Conservation (phyloP, 306 rosid species). For the Medicago ruthenica region DNA sequence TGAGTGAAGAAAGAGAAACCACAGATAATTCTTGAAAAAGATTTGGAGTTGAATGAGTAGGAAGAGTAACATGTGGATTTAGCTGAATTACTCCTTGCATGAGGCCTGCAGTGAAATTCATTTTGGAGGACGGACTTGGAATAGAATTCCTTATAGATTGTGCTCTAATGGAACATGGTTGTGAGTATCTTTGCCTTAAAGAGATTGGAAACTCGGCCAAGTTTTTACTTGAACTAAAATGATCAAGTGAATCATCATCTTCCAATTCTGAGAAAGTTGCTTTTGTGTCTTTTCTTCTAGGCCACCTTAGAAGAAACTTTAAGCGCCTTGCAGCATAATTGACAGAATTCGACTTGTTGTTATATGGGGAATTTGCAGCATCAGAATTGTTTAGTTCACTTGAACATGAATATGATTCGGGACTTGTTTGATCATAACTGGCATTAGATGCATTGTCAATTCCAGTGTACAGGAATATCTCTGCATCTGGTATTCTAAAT, state of each 20-base stretch:
- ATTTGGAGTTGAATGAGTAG: conserved; percentile 45
- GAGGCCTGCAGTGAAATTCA: conserved; percentile 69
- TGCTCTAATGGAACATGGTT: conserved; percentile 57
- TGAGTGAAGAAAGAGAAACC: conserved; percentile 54
- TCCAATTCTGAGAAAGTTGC: conserved; percentile 38
- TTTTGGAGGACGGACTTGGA: conserved; percentile 75
- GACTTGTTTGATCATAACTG: conserved; percentile 51
- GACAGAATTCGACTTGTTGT: conserved; percentile 54
- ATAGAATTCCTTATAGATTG: conserved; percentile 44
- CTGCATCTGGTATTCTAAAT: conserved; percentile 88
- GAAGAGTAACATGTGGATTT: conserved; percentile 54
- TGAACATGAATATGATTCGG: conserved; percentile 50
- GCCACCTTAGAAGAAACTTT: conserved; percentile 74
- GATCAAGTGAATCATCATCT: conserved; percentile 54
- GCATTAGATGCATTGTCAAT: conserved; percentile 64
- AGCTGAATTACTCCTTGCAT: conserved; percentile 84
- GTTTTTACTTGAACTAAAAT: conserved; percentile 45
- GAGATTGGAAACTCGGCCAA: conserved; percentile 58
- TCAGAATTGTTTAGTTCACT: conserved; percentile 54
- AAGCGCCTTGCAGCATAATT: conserved; percentile 55
- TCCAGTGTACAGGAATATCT: conserved; percentile 83
- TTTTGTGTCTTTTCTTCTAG: conserved; percentile 59
- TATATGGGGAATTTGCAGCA: conserved; percentile 49
- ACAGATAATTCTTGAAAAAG: conserved; percentile 50
- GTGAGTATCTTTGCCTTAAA: conserved; percentile 71